phyloP scores from a whole-genome alignment of 2,329 filamentous ascomycete species.

The Trichophyton rubrum region DNA sequence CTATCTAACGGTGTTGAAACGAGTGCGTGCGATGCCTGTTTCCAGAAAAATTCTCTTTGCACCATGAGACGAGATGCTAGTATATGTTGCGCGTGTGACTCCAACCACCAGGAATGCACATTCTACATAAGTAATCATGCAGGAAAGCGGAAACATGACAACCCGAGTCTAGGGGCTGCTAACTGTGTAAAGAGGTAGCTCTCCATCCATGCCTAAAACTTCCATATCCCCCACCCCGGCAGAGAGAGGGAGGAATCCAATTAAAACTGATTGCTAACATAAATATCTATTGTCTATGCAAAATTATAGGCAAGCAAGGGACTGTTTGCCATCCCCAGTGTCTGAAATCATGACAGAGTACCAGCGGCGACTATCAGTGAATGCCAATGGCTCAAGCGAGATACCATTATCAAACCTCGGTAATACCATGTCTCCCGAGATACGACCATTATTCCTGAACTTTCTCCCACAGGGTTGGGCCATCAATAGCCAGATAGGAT shows the following conservation, averaged over 20 bases:
- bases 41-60: conserved; percentile 32
- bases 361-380: background rate
- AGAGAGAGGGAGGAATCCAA: background rate
- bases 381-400: background rate
- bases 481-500: conserved; percentile 26
- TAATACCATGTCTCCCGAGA: conserved; percentile 32
- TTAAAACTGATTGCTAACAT: background rate
- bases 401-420: conserved; percentile 23
- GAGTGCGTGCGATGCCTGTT: conserved; percentile 32
- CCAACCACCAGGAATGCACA: conserved; percentile 34
- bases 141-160: conserved; percentile 32
- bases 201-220: background rate
- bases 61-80: conserved; percentile 34
- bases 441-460: conserved; percentile 30
- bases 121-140: conserved; percentile 24
- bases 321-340: background rate
- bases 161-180: conserved; percentile 17
- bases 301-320: conserved; percentile 7
- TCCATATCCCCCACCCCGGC: background rate
- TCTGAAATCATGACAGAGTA: background rate
- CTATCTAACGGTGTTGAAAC: conserved; percentile 5
- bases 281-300: background rate
- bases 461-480: conserved; percentile 30
- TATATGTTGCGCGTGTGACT: conserved; percentile 35
- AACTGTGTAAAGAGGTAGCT: conserved; percentile 28